phyloP scores from a whole-genome alignment of 2,329 filamentous ascomycete genomes.

The Claviceps sp. region DNA sequence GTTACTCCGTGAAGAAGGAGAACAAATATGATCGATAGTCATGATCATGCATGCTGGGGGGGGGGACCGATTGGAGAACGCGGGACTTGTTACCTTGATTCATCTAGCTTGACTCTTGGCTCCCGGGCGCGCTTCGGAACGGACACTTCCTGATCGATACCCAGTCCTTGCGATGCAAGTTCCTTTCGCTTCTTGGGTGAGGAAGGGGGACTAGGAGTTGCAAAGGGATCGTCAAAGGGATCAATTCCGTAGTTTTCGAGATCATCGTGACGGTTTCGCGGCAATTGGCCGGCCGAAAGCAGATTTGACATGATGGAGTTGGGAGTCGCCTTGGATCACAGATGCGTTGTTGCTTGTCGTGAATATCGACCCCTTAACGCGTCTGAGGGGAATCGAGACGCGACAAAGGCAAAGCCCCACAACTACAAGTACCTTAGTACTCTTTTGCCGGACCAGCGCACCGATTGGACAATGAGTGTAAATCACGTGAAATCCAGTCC shows the following conservation, averaged over 20 bases:
- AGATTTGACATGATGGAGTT: slow-evolving; percentile 12
- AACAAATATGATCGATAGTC: too few species aligned
- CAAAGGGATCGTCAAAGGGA: slow-evolving; percentile 35
- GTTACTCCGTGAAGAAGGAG: too few species aligned
- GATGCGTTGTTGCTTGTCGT: neutral
- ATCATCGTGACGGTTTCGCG: slow-evolving; percentile 34
- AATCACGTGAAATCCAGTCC: slow-evolving; percentile 17
- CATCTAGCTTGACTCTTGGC: slow-evolving; percentile 77
- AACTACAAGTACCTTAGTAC: neutral
- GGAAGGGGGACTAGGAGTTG: slow-evolving; percentile 28
- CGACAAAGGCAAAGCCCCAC: neutral
- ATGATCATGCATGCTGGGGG: too few species aligned
- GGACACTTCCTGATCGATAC: slow-evolving; percentile 77
- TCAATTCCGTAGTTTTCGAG: slow-evolving; percentile 66
- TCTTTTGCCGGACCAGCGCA: neutral
- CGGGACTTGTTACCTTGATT: slow-evolving; percentile 43
- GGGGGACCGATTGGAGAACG: neutral
- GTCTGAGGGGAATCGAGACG: neutral
- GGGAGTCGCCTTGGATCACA: neutral
- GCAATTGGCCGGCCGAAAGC: slow-evolving; percentile 8
- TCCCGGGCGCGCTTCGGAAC: slow-evolving; percentile 59
- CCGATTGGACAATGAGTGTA: neutral
- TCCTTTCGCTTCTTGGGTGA: slow-evolving; percentile 35
- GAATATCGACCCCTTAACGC: neutral
- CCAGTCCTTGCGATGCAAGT: slow-evolving; percentile 40